phyloP scores from a whole-genome alignment of 768 basidiomycete species.

The Pholiota conissans region DNA sequence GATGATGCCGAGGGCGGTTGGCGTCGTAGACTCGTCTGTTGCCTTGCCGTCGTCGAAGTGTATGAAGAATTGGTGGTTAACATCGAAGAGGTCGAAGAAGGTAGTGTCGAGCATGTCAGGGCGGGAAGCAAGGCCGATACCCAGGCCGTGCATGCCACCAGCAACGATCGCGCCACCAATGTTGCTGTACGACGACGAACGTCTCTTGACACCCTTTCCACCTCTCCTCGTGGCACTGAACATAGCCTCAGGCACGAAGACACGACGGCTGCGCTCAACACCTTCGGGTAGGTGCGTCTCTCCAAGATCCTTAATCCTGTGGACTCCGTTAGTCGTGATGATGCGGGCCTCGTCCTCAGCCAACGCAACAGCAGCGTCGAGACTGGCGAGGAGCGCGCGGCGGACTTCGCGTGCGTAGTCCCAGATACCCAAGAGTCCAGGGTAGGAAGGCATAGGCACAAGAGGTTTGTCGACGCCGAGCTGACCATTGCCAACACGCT shows the following conservation, averaged over 20 bases:
- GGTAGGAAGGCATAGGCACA: conserved; percentile 72
- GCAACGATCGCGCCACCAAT: conserved; percentile 61
- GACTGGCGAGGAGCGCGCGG: conserved; percentile 68
- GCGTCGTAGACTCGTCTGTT: conserved; percentile 38
- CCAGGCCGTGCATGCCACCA: conserved; percentile 78
- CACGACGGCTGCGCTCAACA: conserved; percentile 76
- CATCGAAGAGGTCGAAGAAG: conserved; percentile 83
- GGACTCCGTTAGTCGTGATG: conserved; percentile 64
- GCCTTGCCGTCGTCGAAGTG: conserved; percentile 56
- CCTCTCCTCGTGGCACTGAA: conserved; percentile 62
- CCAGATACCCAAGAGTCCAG: conserved; percentile 81
- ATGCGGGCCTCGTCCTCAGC: conserved; percentile 84
- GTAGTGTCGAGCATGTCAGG: conserved; percentile 78
- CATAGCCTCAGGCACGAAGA: conserved; percentile 99
- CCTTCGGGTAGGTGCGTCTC: conserved; percentile 78
- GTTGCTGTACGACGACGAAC: conserved; percentile 34
- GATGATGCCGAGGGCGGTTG: conserved; percentile 69
- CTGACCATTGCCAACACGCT: conserved; percentile 74
- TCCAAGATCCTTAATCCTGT: conserved; percentile 64
- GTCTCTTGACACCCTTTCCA: conserved; percentile 38
- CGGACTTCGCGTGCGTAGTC: conserved; percentile 85
- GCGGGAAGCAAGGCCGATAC: conserved; percentile 78
- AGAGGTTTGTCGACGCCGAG: conserved; percentile 52
- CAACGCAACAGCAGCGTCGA: conserved; percentile 76
- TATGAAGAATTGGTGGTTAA: conserved; percentile 74